Conservation (phyloP, 495 filamentous ascomycete genomes). For the Copromyces sp. region DNA sequence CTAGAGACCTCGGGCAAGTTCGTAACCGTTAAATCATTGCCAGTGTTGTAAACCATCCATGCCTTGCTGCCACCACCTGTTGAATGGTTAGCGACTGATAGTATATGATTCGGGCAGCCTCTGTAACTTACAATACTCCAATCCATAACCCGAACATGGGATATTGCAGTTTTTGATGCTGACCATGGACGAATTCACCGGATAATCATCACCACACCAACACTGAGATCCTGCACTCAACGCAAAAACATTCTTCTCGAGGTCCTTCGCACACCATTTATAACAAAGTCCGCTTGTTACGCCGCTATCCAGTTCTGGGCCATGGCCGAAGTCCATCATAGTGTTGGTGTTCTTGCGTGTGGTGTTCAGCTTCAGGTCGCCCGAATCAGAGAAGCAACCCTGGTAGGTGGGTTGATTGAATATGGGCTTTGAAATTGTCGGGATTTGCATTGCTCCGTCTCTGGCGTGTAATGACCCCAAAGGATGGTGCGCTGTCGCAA, state of each 20-base stretch:
- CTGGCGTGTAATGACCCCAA: not conserved
- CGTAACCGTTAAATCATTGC: constrained; percentile 20
- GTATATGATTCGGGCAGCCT: not conserved
- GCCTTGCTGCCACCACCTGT: constrained; percentile 43
- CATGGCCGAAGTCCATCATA: not conserved
- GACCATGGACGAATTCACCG: constrained; percentile 35
- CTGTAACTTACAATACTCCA: constrained; percentile 47
- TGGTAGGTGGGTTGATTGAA: constrained; percentile 6
- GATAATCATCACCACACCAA: constrained; percentile 52
- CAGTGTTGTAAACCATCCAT: constrained; percentile 43
- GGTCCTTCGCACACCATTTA: not conserved
- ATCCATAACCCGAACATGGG: constrained; percentile 44
- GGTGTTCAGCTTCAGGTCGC: constrained; percentile 12
- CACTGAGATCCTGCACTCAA: constrained; percentile 30
- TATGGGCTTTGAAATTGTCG: not conserved
- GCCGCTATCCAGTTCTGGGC: not conserved
- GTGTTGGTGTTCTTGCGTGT: constrained; percentile 7
- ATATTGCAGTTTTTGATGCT: constrained; percentile 43
- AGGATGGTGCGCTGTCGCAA: not conserved
- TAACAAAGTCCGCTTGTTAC: constrained; percentile 4
- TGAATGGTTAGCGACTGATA: constrained; percentile 18
- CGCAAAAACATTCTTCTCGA: constrained; percentile 9
- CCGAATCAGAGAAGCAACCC: constrained; percentile 24
- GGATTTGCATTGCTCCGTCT: not conserved
- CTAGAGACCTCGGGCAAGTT: not conserved